Base-by-base conservation (phyloP, 2,329 filamentous ascomycete genomes). In the Aspergillus viridinutans region DNA sequence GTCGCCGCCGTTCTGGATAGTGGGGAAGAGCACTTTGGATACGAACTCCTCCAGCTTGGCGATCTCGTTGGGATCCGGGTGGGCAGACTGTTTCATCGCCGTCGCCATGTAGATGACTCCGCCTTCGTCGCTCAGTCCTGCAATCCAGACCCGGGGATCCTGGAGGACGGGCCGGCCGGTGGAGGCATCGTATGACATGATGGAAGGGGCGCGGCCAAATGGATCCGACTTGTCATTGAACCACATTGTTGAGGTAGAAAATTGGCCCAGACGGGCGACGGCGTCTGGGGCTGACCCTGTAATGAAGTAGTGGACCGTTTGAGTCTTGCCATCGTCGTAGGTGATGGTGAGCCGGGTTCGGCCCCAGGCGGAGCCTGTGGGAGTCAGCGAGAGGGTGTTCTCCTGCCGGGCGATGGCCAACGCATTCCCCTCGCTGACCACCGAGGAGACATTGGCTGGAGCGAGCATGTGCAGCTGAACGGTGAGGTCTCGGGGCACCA, bases 41-140 rank as follows among this genome's bases (percentile, higher is more conserved):
- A 83, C 72, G 59, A 85, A 85, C 1, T 74, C 69, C 55, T 86
- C 84, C 0, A 87, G 72, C 57, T 80, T 79, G 0, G 73, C 62
- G 1, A 86, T 68, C 58, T 86, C 82, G 0, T 67, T 69, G 0
- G 78, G 72, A 9, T 77, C 68, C 0, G 83, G 83, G 35, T 81
- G 80, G 6, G 78, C 66, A 1, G 76, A 75, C 56, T 84, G 80
- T 68, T 86, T 86, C 71, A 83, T 78, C 1, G 78, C 71, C 0
- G 81, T 80, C 0, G 83, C 81, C 0, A 85, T 75, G 58, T 80
- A 85, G 0, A 82, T 79, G 0, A 81, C 80, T 1, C 84, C 84
- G 0, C 76, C 83, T 69, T 86, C 84, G 56, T 86, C 83, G 55
- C 82, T 85, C 0, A 86, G 73, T 0, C 84, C 84, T 0, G 83